These are phyloP conservation scores for Brassica incana DNA, from an alignment of 345 rosid species.

Conservation along the genomic window DNA sequence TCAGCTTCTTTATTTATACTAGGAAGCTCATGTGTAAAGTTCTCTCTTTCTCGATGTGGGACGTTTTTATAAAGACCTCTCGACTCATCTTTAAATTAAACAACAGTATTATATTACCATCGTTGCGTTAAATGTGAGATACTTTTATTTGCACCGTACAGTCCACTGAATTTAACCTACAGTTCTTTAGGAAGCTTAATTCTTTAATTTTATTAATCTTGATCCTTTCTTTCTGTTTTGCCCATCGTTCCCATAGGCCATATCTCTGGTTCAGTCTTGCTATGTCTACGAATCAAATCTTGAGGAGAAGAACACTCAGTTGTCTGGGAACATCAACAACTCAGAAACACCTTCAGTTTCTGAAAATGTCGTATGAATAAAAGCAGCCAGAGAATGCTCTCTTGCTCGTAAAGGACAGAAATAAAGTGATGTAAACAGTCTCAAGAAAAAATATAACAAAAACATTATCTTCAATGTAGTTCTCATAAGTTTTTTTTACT, in stretches of 20 bases:
- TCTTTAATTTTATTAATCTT: neutral
- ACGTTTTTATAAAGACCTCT: neutral
- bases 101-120: neutral
- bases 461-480: neutral
- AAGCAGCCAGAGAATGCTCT: no score
- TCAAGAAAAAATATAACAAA: neutral
- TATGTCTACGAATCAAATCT: no score
- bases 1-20: neutral
- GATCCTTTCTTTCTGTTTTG: neutral
- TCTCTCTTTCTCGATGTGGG: neutral
- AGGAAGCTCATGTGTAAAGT: neutral
- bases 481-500: neutral
- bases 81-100: neutral
- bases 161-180: neutral
- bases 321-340: no score
- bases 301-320: no score
- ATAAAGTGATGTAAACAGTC: no score
- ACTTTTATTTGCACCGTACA: neutral
- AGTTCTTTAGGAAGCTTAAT: neutral
- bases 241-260: neutral
- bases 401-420: no score
- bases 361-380: no score
- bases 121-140: neutral
- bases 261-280: neutral
- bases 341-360: no score